A percentile compares a stretch with the other conserved stretches of the same genome.
These are phyloP conservation scores for Stachybotrys chlorohalonatus DNA, from an alignment of 2,329 filamentous ascomycete species.

Conservation along the genomic window DNA sequence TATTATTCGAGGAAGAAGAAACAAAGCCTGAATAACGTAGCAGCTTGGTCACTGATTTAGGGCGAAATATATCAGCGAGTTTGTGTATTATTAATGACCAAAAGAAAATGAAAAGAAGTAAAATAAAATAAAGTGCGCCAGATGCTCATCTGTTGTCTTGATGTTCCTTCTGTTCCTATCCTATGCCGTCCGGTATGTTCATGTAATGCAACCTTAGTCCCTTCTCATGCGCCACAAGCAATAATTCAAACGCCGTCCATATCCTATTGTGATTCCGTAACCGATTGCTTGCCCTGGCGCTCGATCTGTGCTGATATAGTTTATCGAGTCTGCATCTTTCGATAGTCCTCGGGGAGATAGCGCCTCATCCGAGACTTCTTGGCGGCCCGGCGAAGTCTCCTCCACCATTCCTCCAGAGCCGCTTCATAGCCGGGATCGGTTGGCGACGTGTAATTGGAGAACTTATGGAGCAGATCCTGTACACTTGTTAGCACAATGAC, in stretches of 20 bases:
- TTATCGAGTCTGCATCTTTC: constrained; percentile 21
- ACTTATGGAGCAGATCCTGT: constrained; percentile 21
- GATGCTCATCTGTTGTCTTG: not conserved
- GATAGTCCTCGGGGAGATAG: constrained; percentile 22
- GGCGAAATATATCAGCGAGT: not conserved
- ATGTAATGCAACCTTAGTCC: not conserved
- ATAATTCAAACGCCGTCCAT: not conserved
- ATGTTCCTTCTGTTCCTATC: not conserved
- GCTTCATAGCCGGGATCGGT: constrained; percentile 18
- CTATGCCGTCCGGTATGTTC: not conserved
- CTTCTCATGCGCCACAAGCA: not conserved
- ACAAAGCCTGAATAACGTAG: constrained; percentile 14
- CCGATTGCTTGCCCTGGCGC: not conserved
- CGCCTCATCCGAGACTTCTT: constrained; percentile 24
- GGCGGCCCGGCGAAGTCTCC: constrained; percentile 20
- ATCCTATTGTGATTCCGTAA: not conserved
- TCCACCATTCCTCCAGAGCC: constrained; percentile 24
- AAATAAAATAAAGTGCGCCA: not conserved
- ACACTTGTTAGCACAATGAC: not conserved
- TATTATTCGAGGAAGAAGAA: constrained; percentile 56
- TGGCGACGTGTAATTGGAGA: constrained; percentile 15
- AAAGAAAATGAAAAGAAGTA: not conserved
- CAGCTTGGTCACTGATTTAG: constrained; percentile 6
- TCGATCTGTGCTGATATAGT: not conserved
- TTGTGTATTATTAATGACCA: not conserved